Evolutionary conservation across 495 filamentous ascomycete species (phyloP), one percentile per base, ranked within the genome.

Genomic region (Aspergillus bertholletiae): DNA sequence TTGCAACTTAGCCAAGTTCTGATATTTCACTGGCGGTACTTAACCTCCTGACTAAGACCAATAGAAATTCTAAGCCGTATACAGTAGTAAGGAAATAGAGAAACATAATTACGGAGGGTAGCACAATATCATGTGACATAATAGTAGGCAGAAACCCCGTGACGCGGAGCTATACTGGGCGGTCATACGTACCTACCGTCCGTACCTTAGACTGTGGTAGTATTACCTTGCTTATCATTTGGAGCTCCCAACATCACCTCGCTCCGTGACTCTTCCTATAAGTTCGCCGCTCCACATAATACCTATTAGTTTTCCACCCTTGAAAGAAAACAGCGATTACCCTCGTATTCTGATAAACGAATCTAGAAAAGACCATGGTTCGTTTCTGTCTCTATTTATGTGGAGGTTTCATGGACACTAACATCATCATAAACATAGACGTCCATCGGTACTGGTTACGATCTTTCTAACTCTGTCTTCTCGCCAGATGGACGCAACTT

Each of bases 401-500:
- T 62, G 35, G 49, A 27, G 39, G 2, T 12, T 28, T 54, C 28
- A n/a, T n/a, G n/a, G n/a, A n/a, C n/a, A n/a, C 27, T 49, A 44
- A 48, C 41, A 32, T 56, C 9, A 37, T 12, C 22, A 23, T 59
- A 53, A 63, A 45, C 13, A 21, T 50, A 97, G 94, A 98, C 94
- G 66, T 98, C 94, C 64, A 98, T 98, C 85, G 94, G 94, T 69
- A 98, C 94, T 63, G 94, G 94, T 66, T 98, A 98, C 76, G 94
- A 98, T 84, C 88, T 98, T 68, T 88, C 89, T 64, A 98, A 98
- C 82, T 97, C 95, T 64, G 92, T 97, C 75, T 98, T 97, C 80
- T 97, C 92, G 32, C 94, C 94, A 53, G 94, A 98, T 78, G 94
- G 94, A 71, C 87, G 94, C 60, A 98, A 98, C 75, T 98, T 98